These are phyloP conservation scores for Rhinocladiella mackenziei DNA, from an alignment of 2,329 filamentous ascomycete genomes.

Conservation along the genomic window DNA sequence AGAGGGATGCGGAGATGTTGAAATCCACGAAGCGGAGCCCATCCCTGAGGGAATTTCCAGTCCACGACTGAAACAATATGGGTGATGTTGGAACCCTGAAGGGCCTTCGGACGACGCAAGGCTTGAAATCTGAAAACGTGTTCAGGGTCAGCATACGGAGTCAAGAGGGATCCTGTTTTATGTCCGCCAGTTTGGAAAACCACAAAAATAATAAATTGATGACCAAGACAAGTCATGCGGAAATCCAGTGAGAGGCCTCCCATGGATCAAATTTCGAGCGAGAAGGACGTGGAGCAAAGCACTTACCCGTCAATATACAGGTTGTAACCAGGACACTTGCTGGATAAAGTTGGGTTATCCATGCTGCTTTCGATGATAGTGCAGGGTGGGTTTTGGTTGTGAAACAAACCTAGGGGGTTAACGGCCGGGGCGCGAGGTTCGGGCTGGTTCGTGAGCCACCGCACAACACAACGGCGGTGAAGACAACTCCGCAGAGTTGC, in stretches of 20 bases:
- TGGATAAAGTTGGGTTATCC: constrained; percentile 22
- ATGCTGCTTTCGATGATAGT: constrained; percentile 13
- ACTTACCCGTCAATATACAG: constrained; percentile 74
- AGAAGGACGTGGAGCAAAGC: background rate
- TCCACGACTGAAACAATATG: constrained; percentile 83
- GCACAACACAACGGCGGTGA: no score
- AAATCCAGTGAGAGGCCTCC: no score
- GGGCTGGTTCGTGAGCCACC: no score
- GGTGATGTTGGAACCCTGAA: constrained; percentile 72
- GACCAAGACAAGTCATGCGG: background rate
- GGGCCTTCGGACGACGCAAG: constrained; percentile 65
- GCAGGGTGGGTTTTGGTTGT: background rate
- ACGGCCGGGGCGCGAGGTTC: no score
- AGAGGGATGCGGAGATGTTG: constrained; percentile 76
- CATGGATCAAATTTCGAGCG: no score
- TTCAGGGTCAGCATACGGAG: constrained; percentile 4
- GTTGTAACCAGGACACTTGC: constrained; percentile 59
- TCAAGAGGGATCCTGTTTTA: background rate
- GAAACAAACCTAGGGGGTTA: no score
- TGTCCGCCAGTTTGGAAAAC: no score
- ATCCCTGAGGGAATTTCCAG: constrained; percentile 52
- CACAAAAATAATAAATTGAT: no score
- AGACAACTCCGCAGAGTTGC: no score
- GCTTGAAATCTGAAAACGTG: constrained; percentile 64
- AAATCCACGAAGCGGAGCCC: constrained; percentile 55